These are phyloP conservation scores for Colletotrichum paranaense DNA, from an alignment of 2,329 filamentous ascomycete genomes.

Conservation along the genomic window DNA sequence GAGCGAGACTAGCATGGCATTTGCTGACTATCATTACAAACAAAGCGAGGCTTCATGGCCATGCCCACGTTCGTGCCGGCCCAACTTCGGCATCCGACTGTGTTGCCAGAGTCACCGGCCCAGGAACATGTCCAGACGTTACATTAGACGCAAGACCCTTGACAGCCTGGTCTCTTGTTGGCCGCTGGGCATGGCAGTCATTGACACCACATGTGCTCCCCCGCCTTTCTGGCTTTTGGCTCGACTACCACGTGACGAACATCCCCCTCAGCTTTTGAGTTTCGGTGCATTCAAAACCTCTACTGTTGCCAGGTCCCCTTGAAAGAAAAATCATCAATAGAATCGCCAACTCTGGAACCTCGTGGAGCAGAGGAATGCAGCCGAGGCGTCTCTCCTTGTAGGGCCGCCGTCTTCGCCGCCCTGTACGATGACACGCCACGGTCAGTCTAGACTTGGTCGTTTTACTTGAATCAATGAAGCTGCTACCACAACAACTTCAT, in stretches of 20 bases:
- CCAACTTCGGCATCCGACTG: slow-evolving; percentile 7
- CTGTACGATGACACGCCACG: not conserved
- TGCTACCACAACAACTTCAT: not conserved
- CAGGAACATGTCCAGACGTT: not conserved
- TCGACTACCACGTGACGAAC: not conserved
- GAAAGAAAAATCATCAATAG: not conserved
- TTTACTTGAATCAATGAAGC: not conserved
- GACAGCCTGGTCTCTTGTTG: not conserved
- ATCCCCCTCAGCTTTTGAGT: not conserved
- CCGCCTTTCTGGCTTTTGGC: not conserved
- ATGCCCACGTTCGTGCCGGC: not conserved
- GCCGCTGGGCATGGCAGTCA: not conserved
- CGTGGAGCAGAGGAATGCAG: not conserved
- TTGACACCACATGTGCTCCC: not conserved
- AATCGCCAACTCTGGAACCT: not conserved
- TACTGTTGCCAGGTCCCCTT: not conserved
- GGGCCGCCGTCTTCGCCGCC: not conserved
- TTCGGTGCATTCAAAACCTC: not conserved
- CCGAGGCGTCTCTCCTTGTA: not conserved
- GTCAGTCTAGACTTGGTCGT: not conserved
- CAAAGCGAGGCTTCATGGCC: not conserved
- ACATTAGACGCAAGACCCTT: not conserved
- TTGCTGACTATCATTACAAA: not conserved
- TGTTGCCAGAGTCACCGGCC: slow-evolving; percentile 1
- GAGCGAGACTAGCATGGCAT: not conserved